Conservation (phyloP, 2,329 filamentous ascomycete genomes). For the Tolypocladium endophyticum region DNA sequence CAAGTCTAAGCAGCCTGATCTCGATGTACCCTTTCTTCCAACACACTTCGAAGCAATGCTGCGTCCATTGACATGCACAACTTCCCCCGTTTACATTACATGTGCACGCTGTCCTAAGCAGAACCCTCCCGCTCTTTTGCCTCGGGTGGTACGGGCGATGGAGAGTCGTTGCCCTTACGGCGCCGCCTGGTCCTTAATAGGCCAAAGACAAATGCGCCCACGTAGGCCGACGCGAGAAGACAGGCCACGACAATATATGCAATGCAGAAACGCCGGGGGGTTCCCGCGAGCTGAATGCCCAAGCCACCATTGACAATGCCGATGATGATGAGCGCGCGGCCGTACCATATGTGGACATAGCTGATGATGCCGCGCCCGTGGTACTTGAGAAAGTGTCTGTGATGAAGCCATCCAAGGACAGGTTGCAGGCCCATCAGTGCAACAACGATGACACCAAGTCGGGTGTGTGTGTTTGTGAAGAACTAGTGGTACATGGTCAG, state of each 20-base stretch:
- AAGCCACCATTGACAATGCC: constrained; percentile 55
- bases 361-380: constrained; percentile 39
- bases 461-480: constrained; percentile 41
- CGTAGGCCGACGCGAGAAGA: constrained; percentile 35
- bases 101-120: neutral
- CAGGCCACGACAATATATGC: constrained; percentile 47
- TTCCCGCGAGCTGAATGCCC: constrained; percentile 40
- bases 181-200: constrained; percentile 1
- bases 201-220: constrained; percentile 13
- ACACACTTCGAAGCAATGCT: neutral
- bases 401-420: constrained; percentile 46
- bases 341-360: constrained; percentile 52
- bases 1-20: neutral
- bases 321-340: constrained; percentile 44
- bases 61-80: neutral
- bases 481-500: constrained; percentile 29
- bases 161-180: neutral
- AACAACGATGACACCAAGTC: constrained; percentile 44
- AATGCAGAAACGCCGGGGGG: constrained; percentile 30
- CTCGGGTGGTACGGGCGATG: neutral
- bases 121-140: neutral
- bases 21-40: neutral
- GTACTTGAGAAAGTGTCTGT: constrained; percentile 38
- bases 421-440: constrained; percentile 47
- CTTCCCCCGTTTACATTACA: neutral